phyloP scores from a whole-genome alignment of 2,329 filamentous ascomycete genomes.

The Colletotrichum brevisporum region DNA sequence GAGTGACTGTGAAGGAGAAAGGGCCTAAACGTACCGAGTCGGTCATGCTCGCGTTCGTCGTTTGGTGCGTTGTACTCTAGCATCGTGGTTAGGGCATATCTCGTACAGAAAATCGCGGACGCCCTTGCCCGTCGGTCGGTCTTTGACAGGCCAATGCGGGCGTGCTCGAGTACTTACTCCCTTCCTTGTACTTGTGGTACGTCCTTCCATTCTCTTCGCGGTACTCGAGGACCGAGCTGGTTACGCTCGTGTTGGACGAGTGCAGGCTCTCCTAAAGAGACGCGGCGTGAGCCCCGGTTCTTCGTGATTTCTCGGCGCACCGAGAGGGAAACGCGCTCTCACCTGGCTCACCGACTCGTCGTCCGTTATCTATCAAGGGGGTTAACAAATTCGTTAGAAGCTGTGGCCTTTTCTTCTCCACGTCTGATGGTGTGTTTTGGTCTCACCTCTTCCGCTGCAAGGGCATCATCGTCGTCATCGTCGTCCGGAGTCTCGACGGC shows the following conservation, averaged over 20 bases:
- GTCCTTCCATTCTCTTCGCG: slow-evolving; percentile 54
- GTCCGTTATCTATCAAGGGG: not conserved
- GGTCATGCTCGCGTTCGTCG: slow-evolving; percentile 14
- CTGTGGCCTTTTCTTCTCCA: too few species aligned
- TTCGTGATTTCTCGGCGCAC: not conserved
- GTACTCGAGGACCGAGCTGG: slow-evolving; percentile 53
- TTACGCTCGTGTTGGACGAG: slow-evolving; percentile 47
- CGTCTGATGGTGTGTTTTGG: too few species aligned
- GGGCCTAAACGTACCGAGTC: not conserved
- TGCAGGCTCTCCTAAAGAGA: not conserved
- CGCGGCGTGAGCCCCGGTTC: not conserved
- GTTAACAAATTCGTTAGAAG: not conserved
- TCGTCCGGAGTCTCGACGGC: too few species aligned
- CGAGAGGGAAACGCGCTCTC: not conserved
- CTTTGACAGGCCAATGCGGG: not conserved
- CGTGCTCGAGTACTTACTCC: not conserved
- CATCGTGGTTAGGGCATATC: not conserved
- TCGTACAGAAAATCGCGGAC: too few species aligned
- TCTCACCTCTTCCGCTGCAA: too few species aligned
- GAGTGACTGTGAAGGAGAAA: too few species aligned
- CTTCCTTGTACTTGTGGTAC: slow-evolving; percentile 49
- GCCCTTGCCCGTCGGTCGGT: too few species aligned
- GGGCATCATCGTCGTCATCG: too few species aligned
- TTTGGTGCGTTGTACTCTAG: slow-evolving; percentile 21
- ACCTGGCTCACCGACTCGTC: not conserved